phyloP scores from a whole-genome alignment of 1,284 basidiomycete genomes.

The Trametes versicolor region DNA sequence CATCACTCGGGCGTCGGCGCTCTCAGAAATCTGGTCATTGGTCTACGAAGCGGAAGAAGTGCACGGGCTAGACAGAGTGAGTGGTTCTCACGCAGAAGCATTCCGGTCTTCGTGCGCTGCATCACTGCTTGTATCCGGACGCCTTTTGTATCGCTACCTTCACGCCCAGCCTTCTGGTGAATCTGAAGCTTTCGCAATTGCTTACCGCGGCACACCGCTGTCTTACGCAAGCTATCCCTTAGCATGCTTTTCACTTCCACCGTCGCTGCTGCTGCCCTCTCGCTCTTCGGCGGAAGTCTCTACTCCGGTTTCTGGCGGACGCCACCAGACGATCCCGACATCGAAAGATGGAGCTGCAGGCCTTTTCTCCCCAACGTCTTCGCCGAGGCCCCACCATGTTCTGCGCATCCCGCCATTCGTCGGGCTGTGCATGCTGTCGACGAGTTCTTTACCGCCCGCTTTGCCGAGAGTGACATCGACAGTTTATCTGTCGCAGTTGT shows the following conservation, averaged over 20 bases:
- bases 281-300: neutral
- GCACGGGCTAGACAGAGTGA: no score
- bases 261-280: neutral
- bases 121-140: neutral
- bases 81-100: no score
- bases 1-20: neutral
- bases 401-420: conserved; percentile 15
- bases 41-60: no score
- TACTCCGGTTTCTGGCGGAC: neutral
- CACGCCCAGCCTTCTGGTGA: no score
- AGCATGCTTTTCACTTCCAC: no score
- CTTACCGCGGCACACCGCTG: neutral
- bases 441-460: conserved; percentile 21
- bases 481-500: conserved; percentile 53
- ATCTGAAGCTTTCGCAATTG: neutral
- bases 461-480: conserved; percentile 48
- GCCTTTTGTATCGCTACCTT: neutral
- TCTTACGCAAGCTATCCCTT: no score
- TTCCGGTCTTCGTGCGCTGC: no score
- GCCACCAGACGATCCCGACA: neutral
- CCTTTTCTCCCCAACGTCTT: conserved; percentile 30
- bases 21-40: no score
- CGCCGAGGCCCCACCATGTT: conserved; percentile 23
- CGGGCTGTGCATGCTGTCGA: conserved; percentile 7
- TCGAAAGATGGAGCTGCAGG: conserved; percentile 23